These are phyloP conservation scores for Chamaenerion angustifolium DNA, from an alignment of 345 rosid species.

Conservation along the genomic window DNA sequence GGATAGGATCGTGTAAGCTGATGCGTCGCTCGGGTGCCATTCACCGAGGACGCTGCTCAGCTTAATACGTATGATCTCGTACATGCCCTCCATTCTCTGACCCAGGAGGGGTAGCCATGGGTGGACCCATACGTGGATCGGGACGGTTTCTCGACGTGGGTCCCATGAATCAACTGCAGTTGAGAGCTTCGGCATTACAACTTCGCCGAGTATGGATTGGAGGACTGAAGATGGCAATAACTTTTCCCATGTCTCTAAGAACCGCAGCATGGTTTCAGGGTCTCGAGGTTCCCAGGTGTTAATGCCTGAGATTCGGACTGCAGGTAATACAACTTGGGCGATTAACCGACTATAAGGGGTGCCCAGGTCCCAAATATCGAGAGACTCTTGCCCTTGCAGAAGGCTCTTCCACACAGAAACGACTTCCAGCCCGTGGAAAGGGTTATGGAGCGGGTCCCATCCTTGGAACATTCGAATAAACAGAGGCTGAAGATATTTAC, in stretches of 20 bases:
- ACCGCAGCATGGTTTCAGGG: constrained; percentile 91
- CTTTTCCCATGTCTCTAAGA: constrained; percentile 74
- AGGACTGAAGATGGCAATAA: constrained; percentile 52
- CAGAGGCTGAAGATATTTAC: constrained; percentile 61
- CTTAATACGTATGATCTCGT: constrained; percentile 68
- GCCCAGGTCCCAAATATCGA: constrained; percentile 53
- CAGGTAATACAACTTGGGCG: constrained; percentile 70
- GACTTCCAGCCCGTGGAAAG: constrained; percentile 45
- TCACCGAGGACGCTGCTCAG: constrained; percentile 72
- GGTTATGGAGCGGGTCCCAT: constrained; percentile 80
- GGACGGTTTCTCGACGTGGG: constrained; percentile 61
- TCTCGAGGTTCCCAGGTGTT: constrained; percentile 90
- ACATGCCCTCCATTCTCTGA: constrained; percentile 57
- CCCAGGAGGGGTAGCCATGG: constrained; percentile 91
- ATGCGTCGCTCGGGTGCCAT: constrained; percentile 87
- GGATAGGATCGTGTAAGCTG: constrained; percentile 70
- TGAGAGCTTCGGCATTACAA: constrained; percentile 69
- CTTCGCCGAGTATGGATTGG: constrained; percentile 41
- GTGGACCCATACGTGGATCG: constrained; percentile 91
- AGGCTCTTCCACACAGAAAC: constrained; percentile 56
- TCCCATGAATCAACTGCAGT: constrained; percentile 85
- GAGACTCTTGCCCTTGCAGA: constrained; percentile 46
- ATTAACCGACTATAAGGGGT: constrained; percentile 65
- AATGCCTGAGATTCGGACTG: constrained; percentile 66
- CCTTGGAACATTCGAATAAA: constrained; percentile 82